Evolutionary conservation across 768 basidiomycete genomes (phyloP).

Genomic region (Cubamyces sp.): DNA sequence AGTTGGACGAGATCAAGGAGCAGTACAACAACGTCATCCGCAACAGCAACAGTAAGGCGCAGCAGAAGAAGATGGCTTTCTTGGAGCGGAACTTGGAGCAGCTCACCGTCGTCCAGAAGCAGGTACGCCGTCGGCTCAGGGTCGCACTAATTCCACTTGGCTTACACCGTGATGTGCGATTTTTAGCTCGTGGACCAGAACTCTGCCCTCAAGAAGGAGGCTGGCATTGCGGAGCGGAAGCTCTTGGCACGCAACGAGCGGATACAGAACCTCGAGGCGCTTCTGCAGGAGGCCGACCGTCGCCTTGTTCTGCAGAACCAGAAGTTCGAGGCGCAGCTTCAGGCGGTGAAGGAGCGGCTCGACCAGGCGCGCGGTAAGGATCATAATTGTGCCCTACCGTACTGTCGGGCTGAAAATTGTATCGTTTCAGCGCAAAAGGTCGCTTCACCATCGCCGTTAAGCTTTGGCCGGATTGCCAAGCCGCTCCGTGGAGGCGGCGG

Average conservation of each 20-base stretch:
- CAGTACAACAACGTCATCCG: conserved; percentile 99
- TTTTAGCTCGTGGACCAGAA: conserved; percentile 96
- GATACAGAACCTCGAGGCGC: conserved; percentile 93
- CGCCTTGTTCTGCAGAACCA: conserved; percentile 90
- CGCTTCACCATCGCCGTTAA: conserved; percentile 68
- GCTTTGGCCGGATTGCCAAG: conserved; percentile 95
- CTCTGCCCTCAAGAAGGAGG: conserved; percentile 95
- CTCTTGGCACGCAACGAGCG: conserved; percentile 95
- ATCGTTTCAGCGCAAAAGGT: conserved; percentile 72
- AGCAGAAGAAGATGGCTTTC: conserved; percentile 99
- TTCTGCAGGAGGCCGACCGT: conserved; percentile 93
- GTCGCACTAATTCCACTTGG: conserved; percentile 14
- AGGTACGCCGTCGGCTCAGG: conserved; percentile 53
- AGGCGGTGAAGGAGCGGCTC: conserved; percentile 88
- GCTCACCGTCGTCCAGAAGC: conserved; percentile 94
- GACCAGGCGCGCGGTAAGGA: conserved; percentile 86
- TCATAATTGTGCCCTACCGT: conserved; percentile 19
- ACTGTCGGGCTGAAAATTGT: conserved; percentile 22
- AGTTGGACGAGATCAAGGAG: conserved; percentile 97
- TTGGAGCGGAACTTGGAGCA: conserved; percentile 96
- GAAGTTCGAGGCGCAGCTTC: conserved; percentile 93
- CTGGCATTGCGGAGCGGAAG: conserved; percentile 95
- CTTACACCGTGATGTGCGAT: conserved; percentile 22
- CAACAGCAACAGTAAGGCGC: conserved; percentile 97
- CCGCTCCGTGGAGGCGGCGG: conserved; percentile 95